Conservation (phyloP, 371 early-diverging fungal genomes). For the Rhizomucor pusillus region DNA sequence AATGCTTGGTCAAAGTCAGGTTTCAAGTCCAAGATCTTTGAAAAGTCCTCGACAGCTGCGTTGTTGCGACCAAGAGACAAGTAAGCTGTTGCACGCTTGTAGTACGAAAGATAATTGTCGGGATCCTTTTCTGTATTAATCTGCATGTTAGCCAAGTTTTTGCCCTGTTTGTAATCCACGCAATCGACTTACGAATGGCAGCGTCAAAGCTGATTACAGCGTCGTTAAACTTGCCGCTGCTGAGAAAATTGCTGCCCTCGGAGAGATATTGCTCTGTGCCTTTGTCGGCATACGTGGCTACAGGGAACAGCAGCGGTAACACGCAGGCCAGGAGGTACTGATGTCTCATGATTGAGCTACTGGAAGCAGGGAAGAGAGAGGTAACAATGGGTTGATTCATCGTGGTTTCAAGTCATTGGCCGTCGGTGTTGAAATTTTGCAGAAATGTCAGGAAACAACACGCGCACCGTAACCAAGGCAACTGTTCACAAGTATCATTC, state of each 20-base stretch:
- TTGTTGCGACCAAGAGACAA: conserved; percentile 69
- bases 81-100: conserved; percentile 84
- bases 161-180: background rate
- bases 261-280: conserved; percentile 57
- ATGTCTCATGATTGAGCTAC: too few species aligned
- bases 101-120: conserved; percentile 78
- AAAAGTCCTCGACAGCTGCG: conserved; percentile 79
- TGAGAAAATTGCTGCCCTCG: conserved; percentile 62
- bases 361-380: too few species aligned
- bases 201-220: conserved; percentile 70
- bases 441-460: too few species aligned
- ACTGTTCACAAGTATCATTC: too few species aligned
- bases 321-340: conserved; percentile 29
- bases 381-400: too few species aligned
- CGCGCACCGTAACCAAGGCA: too few species aligned
- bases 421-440: too few species aligned
- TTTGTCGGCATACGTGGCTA: conserved; percentile 35
- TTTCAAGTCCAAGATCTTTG: conserved; percentile 69
- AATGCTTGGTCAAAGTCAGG: conserved; percentile 84
- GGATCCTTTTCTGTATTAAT: conserved; percentile 60
- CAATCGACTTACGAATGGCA: conserved; percentile 58
- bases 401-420: too few species aligned
- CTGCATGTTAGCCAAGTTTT: background rate
- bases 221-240: conserved; percentile 57
- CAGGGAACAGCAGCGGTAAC: conserved; percentile 23